These are phyloP conservation scores for Chrysoporthe deuterocubensis DNA, from an alignment of 2,329 filamentous ascomycete genomes.

Conservation along the genomic window DNA sequence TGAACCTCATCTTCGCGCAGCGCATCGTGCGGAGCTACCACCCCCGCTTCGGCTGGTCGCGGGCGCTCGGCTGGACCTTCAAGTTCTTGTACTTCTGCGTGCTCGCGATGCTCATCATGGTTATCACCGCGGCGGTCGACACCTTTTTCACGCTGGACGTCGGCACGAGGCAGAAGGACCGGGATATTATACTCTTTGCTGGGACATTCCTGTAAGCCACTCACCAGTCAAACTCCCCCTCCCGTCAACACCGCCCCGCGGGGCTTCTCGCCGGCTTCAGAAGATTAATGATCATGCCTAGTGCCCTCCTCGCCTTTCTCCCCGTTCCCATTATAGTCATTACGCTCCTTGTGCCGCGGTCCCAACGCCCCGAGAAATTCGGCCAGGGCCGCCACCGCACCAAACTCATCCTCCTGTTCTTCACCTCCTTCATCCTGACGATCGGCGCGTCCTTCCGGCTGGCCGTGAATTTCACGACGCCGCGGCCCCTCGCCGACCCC, in stretches of 20 bases:
- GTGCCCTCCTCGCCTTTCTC: constrained; percentile 65
- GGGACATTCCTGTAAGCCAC: constrained; percentile 65
- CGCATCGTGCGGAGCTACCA: constrained; percentile 76
- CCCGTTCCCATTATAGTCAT: constrained; percentile 61
- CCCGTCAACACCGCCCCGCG: constrained; percentile 57
- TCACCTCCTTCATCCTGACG: constrained; percentile 62
- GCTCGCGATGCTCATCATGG: constrained; percentile 62
- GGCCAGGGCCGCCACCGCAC: constrained; percentile 68
- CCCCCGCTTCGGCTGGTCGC: constrained; percentile 72
- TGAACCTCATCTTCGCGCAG: constrained; percentile 79
- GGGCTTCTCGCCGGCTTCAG: background rate
- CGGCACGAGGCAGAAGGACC: constrained; percentile 54
- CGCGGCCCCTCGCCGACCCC: constrained; percentile 53
- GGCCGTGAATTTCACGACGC: constrained; percentile 57
- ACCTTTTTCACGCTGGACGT: constrained; percentile 67
- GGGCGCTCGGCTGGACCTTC: constrained; percentile 55
- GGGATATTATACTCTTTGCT: constrained; percentile 67
- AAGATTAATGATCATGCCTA: background rate
- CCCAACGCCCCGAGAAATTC: constrained; percentile 57
- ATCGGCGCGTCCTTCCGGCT: constrained; percentile 73
- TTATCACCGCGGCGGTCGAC: constrained; percentile 68
- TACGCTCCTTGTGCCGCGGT: constrained; percentile 51
- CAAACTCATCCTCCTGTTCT: constrained; percentile 68
- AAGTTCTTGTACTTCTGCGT: constrained; percentile 63
- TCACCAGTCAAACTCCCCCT: constrained; percentile 44